A percentile compares a stretch with the other conserved stretches of the same genome.
Evolutionary conservation across 805 yeast species (phyloP).

Genomic region (Starmerella bacillaris): DNA sequence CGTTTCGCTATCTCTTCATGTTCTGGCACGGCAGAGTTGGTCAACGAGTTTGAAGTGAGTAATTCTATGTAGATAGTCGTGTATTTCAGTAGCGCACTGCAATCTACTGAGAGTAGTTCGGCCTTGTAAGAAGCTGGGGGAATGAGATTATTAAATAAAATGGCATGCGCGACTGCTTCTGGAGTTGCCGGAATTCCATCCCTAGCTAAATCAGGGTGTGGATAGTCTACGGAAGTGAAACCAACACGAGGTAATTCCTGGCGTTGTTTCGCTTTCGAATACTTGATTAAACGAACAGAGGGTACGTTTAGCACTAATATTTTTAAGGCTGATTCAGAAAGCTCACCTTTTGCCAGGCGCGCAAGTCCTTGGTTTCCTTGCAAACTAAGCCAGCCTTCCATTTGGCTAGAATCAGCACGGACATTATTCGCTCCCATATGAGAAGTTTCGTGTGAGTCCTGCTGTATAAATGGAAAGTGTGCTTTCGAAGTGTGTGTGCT

Average conservation of each 20-base stretch:
- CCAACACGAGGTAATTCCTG: neutral
- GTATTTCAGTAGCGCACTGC: neutral
- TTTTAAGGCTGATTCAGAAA: neutral
- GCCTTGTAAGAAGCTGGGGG: slow-evolving; percentile 1
- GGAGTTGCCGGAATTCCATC: neutral
- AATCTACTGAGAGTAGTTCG: slow-evolving; percentile 1
- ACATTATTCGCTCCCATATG: too few relatives aligned
- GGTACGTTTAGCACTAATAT: neutral
- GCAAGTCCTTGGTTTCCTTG: slow-evolving; percentile 9
- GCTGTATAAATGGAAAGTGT: too few relatives aligned
- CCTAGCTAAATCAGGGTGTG: slow-evolving; percentile 1
- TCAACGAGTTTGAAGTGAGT: neutral
- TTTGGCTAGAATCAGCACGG: slow-evolving; percentile 2
- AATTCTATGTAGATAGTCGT: neutral
- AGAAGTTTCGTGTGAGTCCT: too few relatives aligned
- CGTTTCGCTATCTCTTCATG: neutral
- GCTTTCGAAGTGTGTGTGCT: too few relatives aligned
- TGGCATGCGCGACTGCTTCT: slow-evolving; percentile 63
- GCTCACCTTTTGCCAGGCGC: slow-evolving; percentile 2
- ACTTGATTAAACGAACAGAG: neutral
- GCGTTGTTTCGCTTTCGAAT: neutral
- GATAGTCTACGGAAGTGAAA: neutral
- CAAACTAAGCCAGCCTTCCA: slow-evolving; percentile 13
- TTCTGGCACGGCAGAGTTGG: neutral
- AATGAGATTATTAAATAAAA: slow-evolving; percentile 28